Percentiles rank a stretch among this genome's conserved stretches.
These are phyloP conservation scores for Scedosporium apiospermum DNA, from an alignment of 2,329 filamentous ascomycete species.

Conservation along the genomic window DNA sequence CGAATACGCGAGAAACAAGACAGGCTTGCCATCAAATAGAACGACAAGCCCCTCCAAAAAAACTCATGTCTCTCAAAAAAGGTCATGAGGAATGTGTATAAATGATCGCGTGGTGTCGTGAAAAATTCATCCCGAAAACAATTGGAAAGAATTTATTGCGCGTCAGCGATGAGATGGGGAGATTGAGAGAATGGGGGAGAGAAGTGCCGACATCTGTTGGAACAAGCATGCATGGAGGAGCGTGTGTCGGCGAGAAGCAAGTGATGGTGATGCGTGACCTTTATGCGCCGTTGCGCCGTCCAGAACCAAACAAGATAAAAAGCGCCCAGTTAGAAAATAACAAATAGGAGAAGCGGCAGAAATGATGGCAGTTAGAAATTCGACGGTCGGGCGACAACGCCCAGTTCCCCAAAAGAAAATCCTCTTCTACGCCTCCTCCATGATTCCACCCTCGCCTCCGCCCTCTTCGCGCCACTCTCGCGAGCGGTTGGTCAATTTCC, in stretches of 20 bases:
- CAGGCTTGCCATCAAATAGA: background rate
- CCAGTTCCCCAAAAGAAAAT: background rate
- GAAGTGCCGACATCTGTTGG: background rate
- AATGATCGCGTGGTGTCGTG: no score
- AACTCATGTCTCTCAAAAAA: background rate
- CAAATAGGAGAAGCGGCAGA: background rate
- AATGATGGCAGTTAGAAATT: background rate
- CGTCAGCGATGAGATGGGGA: background rate
- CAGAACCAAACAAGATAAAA: background rate
- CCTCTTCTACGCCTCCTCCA: constrained; percentile 43
- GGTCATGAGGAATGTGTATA: background rate
- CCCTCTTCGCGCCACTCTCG: constrained; percentile 87
- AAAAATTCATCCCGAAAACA: no score
- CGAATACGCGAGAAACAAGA: background rate
- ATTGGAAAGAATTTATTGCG: no score
- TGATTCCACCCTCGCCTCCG: constrained; percentile 59
- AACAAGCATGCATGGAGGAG: background rate
- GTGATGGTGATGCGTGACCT: background rate
- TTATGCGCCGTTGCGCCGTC: background rate
- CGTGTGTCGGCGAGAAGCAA: background rate
- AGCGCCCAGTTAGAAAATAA: background rate
- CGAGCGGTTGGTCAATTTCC: constrained; percentile 70
- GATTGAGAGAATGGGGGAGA: background rate
- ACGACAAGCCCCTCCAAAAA: background rate
- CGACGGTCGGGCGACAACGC: no score